Evolutionary conservation across 306 rosid genomes (phyloP).

Genomic region (Ammopiptanthus mongolicus): DNA sequence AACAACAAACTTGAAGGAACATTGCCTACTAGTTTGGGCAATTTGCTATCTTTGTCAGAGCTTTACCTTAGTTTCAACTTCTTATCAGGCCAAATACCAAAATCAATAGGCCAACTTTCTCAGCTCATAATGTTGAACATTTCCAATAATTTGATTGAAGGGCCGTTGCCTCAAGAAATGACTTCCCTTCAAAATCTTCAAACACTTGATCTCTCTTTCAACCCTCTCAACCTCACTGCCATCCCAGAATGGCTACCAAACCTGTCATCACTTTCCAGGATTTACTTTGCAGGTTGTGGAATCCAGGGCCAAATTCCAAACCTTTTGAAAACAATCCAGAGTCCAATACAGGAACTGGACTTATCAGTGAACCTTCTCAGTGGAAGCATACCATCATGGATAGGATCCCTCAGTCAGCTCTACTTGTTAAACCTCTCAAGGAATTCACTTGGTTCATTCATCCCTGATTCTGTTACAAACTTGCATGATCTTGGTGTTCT

Average conservation of each 20-base stretch:
- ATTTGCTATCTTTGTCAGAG: constrained; percentile 37
- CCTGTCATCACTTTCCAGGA: constrained; percentile 37
- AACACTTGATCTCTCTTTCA: constrained; percentile 55
- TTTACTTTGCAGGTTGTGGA: constrained; percentile 56
- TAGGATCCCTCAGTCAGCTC: constrained; percentile 48
- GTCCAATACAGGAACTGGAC: constrained; percentile 61
- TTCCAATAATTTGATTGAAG: constrained; percentile 44
- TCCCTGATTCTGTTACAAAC: constrained; percentile 47
- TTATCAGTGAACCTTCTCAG: constrained; percentile 50
- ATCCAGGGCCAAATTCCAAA: constrained; percentile 52
- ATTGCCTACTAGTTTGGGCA: constrained; percentile 55
- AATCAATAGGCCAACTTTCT: constrained; percentile 49
- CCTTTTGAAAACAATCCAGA: constrained; percentile 14
- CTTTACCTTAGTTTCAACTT: constrained; percentile 46
- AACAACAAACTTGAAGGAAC: constrained; percentile 51
- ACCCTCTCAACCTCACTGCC: constrained; percentile 41
- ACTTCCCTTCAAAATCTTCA: constrained; percentile 56
- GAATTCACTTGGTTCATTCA: constrained; percentile 48
- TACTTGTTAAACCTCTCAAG: constrained; percentile 58
- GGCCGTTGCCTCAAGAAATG: constrained; percentile 51
- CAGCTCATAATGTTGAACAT: constrained; percentile 42
- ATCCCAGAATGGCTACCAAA: constrained; percentile 46
- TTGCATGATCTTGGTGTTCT: constrained; percentile 41
- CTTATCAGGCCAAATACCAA: constrained; percentile 52
- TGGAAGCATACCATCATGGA: constrained; percentile 61